Conservation (phyloP, 164 flowering plant species). For the Vitis riparia region DNA sequence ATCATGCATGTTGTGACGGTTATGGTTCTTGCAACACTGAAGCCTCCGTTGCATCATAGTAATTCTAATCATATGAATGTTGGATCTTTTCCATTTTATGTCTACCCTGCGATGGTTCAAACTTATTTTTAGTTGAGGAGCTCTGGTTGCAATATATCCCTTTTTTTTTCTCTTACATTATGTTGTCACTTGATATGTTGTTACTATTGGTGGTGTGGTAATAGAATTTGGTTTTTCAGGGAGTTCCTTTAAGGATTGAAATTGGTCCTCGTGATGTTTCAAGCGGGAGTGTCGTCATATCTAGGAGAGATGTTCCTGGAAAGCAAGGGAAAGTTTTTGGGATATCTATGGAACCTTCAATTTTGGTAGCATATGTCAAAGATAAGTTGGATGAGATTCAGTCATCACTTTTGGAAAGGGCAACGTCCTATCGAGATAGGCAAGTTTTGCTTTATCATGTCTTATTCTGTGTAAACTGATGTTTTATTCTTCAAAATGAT, state of each 20-base stretch:
- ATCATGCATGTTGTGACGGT: no score
- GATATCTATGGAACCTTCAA: constrained; percentile 73
- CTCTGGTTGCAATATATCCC: no score
- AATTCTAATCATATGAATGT: no score
- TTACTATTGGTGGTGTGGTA: not conserved
- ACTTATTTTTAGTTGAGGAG: no score
- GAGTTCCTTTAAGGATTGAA: constrained; percentile 92
- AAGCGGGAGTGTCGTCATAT: constrained; percentile 75
- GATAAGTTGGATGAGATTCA: constrained; percentile 83
- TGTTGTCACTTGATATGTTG: not conserved
- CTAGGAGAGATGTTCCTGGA: constrained; percentile 94
- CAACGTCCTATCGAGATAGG: constrained; percentile 82
- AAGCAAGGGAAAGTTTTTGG: constrained; percentile 94
- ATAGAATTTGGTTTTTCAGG: constrained; percentile 37
- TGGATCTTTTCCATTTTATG: no score
- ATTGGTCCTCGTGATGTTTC: constrained; percentile 97
- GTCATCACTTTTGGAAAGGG: constrained; percentile 65
- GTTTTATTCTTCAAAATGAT: not conserved
- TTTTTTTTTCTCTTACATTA: not conserved
- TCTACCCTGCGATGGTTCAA: no score
- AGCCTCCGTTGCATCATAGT: no score
- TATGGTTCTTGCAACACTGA: no score
- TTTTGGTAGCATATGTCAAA: constrained; percentile 56
- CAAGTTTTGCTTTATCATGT: constrained; percentile 14
- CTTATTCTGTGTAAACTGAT: not conserved